Percentiles rank a stretch among this genome's conserved stretches.
These are phyloP conservation scores for Agastache rugosa DNA, from an alignment of 257 asterid species.

Conservation along the genomic window DNA sequence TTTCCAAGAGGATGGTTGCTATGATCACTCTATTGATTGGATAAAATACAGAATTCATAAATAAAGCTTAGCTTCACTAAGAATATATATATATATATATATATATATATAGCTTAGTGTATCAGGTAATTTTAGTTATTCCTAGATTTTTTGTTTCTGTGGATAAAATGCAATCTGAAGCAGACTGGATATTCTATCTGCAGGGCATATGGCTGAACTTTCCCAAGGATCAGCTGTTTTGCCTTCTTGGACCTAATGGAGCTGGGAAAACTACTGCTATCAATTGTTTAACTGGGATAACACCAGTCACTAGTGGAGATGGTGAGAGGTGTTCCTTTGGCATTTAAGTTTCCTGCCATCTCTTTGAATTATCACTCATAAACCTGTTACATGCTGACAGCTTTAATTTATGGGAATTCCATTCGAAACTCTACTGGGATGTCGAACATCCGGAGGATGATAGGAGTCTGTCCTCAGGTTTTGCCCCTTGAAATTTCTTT, in stretches of 20 bases:
- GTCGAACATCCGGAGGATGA: conserved; percentile 79
- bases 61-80: not conserved
- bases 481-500: conserved; percentile 33
- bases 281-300: conserved; percentile 90
- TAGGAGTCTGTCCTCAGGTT: conserved; percentile 99
- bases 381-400: conserved; percentile 50
- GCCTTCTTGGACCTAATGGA: conserved; percentile 98
- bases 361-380: conserved; percentile 22
- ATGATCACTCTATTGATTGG: conserved; percentile 4
- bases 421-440: conserved; percentile 81
- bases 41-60: not conserved
- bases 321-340: conserved; percentile 56
- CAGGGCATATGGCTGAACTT: conserved; percentile 96
- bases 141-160: not conserved
- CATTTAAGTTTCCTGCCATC: conserved; percentile 9
- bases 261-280: conserved; percentile 97
- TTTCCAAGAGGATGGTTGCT: conserved; percentile 4
- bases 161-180: conserved; percentile 19
- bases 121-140: conserved; percentile 21
- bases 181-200: conserved; percentile 31
- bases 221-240: conserved; percentile 90
- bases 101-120: not conserved
- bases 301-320: conserved; percentile 91
- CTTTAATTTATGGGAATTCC: conserved; percentile 84
- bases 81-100: not conserved